Evolutionary conservation across 768 basidiomycete species (phyloP).

Genomic region (Crucibulum laeve): DNA sequence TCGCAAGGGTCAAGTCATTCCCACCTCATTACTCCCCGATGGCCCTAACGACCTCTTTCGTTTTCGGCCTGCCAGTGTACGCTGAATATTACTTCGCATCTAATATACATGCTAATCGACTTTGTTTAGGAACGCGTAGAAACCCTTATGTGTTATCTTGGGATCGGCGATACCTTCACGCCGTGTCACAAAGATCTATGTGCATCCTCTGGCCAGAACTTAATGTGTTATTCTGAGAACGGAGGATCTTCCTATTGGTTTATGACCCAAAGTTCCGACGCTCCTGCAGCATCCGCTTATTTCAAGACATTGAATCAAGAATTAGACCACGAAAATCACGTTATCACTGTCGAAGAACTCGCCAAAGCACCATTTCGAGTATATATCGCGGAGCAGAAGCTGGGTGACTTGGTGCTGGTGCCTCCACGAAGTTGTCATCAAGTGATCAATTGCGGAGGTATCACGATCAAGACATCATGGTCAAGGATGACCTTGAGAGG

Average conservation of each 20-base stretch:
- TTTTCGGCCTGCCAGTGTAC: conserved; percentile 48
- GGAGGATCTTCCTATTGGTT: conserved; percentile 81
- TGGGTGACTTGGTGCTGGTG: conserved; percentile 78
- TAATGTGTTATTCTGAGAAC: conserved; percentile 80
- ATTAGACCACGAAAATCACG: conserved; percentile 72
- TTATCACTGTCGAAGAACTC: conserved; percentile 60
- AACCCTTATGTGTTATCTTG: conserved; percentile 84
- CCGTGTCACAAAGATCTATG: conserved; percentile 85
- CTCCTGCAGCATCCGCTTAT: conserved; percentile 50
- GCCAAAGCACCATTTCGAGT: conserved; percentile 62
- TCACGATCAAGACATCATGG: conserved; percentile 84
- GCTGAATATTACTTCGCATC: conserved; percentile 10
- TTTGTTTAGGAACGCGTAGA: conserved; percentile 52
- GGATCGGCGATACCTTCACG: conserved; percentile 79
- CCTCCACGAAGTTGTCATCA: conserved; percentile 82
- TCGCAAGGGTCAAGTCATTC: conserved; percentile 39
- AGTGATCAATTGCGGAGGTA: conserved; percentile 75
- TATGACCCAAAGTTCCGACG: conserved; percentile 66
- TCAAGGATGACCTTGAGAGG: conserved; percentile 76
- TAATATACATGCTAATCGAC: neutral
- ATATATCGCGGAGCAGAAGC: conserved; percentile 66
- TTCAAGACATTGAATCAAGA: conserved; percentile 54
- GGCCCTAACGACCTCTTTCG: conserved; percentile 53
- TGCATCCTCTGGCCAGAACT: conserved; percentile 79
- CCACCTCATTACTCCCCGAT: conserved; percentile 46